Evolutionary conservation across 2,329 filamentous ascomycete genomes (phyloP), one percentile per base, ranked within the genome.

Genomic region (Drechmeria coniospora): DNA sequence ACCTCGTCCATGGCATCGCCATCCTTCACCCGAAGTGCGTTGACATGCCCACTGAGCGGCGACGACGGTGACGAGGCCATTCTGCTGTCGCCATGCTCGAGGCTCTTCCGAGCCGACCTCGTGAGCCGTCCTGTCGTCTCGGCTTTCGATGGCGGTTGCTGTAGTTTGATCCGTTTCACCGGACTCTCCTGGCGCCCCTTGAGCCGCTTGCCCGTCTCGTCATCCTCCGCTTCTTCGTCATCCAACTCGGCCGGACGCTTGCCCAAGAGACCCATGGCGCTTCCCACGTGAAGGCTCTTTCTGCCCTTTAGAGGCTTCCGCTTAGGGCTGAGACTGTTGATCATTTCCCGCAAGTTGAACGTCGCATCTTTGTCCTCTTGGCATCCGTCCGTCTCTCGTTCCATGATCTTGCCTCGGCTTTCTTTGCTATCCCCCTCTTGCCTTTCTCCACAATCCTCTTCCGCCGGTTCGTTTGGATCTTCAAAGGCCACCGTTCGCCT

Each of bases 271-370:
- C 79, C 79, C 35, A 60, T 72, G 10, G 79, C 79, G 40, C 77
- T 79, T 22, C 79, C 79, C 13, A 82, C 70, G 36, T 79, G 74
- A 27, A 86, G 59, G 44, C 79, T 86, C 54, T 86, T 86, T 22
- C 79, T 72, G 10, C 72, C 72, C 31, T 64, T 72, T 6, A 79
- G 39, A 5, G 55, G 51, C 29, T 69, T 74, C 48, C 82, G 81
- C 51, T 79, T 81, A 0, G 81, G 80, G 15, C 78, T 83, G 36
- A 87, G 60, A 31, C 71, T 79, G 34, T 78, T 66, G 34, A 87
- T 87, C 68, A 83, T 76, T 36, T 82, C 77, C 36, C 71, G 78
- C 23, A 87, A 54, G 35, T 72, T 81, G 20, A 74, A 51, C 0
- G 77, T 79, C 3, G 59, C 61, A 36, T 81, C 76, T 25, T 61